phyloP scores from a whole-genome alignment of 805 yeast species.

The Wickerhamiella bombiphila region DNA sequence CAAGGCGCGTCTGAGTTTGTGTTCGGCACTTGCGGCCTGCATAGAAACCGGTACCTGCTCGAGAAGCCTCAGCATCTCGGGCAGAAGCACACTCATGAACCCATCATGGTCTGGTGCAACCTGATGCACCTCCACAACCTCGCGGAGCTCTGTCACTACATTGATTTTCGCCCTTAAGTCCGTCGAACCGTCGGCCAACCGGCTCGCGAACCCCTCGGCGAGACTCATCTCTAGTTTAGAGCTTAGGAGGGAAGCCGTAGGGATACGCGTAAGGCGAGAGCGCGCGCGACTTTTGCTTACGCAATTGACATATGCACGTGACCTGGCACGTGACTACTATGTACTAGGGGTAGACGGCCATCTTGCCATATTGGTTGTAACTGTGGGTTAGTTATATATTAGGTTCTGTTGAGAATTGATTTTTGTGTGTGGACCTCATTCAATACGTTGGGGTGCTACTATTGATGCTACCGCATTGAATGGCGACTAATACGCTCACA shows the following conservation, averaged over 20 bases:
- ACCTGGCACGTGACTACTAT: not conserved
- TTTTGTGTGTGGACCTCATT: too few relatives aligned
- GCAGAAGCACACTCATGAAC: slow-evolving; percentile 55
- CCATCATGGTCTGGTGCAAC: slow-evolving; percentile 69
- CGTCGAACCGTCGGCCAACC: slow-evolving; percentile 18
- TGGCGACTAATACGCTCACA: too few relatives aligned
- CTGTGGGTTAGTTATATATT: too few relatives aligned
- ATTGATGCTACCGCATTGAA: too few relatives aligned
- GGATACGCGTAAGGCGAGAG: not conserved
- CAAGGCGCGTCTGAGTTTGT: slow-evolving; percentile 55
- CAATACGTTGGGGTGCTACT: too few relatives aligned
- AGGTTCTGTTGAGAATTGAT: too few relatives aligned
- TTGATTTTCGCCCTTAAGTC: slow-evolving; percentile 52
- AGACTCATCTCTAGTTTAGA: slow-evolving; percentile 8
- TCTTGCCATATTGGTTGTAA: too few relatives aligned
- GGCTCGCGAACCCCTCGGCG: slow-evolving; percentile 16
- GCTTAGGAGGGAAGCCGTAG: not conserved
- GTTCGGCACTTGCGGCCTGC: slow-evolving; percentile 14
- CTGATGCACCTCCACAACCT: slow-evolving; percentile 70
- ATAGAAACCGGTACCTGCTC: slow-evolving; percentile 39
- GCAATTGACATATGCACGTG: slow-evolving; percentile 7
- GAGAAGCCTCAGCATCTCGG: slow-evolving; percentile 50
- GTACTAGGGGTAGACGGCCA: too few relatives aligned
- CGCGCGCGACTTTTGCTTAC: not conserved
- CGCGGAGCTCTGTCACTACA: slow-evolving; percentile 67